Percentiles rank a stretch among this genome's conserved stretches.
Conservation (phyloP, 257 asterid species). For the Rhazya stricta region DNA sequence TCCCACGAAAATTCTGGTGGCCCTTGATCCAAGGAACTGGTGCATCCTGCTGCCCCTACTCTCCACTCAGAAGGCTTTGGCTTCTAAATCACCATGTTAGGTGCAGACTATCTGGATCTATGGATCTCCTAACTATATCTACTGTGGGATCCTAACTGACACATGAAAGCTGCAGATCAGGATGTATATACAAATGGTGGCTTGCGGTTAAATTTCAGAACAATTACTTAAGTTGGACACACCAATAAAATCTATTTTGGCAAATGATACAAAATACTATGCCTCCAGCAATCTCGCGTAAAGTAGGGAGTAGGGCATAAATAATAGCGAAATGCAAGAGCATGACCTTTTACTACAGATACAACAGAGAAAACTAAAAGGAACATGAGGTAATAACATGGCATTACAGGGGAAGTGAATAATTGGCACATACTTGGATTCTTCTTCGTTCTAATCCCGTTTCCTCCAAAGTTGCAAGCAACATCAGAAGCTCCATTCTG, state of each 20-base stretch:
- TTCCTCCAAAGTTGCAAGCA: constrained; percentile 94
- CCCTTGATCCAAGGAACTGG: neutral
- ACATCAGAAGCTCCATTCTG: constrained; percentile 89
- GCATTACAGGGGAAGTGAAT: neutral
- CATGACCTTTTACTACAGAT: neutral
- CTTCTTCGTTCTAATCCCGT: constrained; percentile 72
- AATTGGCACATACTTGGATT: constrained; percentile 63
- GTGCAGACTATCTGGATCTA: neutral
- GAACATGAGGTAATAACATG: neutral
- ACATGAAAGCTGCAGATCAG: neutral
- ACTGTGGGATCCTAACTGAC: neutral
- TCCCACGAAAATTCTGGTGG: neutral
- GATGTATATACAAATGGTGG: neutral
- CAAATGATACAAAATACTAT: neutral
- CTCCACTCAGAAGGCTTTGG: neutral
- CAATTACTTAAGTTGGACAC: neutral
- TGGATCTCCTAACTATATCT: neutral
- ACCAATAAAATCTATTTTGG: neutral
- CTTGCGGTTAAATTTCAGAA: neutral
- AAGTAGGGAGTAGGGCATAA: neutral
- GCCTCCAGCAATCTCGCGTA: neutral
- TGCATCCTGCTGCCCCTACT: neutral
- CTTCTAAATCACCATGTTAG: neutral
- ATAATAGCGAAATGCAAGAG: neutral
- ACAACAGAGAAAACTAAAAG: neutral